Percentiles rank a stretch among this genome's conserved stretches.
Conservation (phyloP, 2,329 filamentous ascomycete species). For the Stromatinia cepivora region DNA sequence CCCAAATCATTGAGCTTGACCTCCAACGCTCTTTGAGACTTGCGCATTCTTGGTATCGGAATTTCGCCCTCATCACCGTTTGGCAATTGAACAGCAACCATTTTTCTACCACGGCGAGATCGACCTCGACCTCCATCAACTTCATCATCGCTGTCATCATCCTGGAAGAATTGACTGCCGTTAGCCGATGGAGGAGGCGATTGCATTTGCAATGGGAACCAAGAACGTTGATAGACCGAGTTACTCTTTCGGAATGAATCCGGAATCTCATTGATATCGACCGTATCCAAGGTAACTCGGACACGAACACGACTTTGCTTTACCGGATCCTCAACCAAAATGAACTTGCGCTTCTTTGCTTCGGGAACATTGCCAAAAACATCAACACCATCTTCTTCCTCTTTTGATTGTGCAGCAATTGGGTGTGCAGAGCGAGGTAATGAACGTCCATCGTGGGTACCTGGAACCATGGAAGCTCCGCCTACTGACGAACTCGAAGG, state of each 20-base stretch:
- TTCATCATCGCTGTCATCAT: conserved; percentile 62
- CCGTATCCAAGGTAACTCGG: conserved; percentile 86
- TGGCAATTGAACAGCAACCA: conserved; percentile 62
- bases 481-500: conserved; percentile 58
- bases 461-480: conserved; percentile 61
- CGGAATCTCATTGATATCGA: conserved; percentile 93
- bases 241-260: conserved; percentile 91
- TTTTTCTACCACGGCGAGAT: conserved; percentile 47
- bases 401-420: conserved; percentile 39
- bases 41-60: conserved; percentile 72
- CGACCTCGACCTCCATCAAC: conserved; percentile 41
- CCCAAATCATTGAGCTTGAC: conserved; percentile 90
- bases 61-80: conserved; percentile 75
- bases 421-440: conserved; percentile 47
- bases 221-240: conserved; percentile 86
- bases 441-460: conserved; percentile 50
- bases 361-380: conserved; percentile 89
- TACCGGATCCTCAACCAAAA: conserved; percentile 87
- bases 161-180: conserved; percentile 72
- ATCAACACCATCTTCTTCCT: conserved; percentile 57
- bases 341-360: conserved; percentile 92
- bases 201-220: conserved; percentile 92
- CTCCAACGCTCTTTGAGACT: conserved; percentile 72
- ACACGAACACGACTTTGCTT: conserved; percentile 81
- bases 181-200: conserved; percentile 75